A percentile compares a stretch with the other conserved stretches of the same genome.
phyloP scores from a whole-genome alignment of 2,329 filamentous ascomycete genomes.

The Penicillium sclerotigenum region DNA sequence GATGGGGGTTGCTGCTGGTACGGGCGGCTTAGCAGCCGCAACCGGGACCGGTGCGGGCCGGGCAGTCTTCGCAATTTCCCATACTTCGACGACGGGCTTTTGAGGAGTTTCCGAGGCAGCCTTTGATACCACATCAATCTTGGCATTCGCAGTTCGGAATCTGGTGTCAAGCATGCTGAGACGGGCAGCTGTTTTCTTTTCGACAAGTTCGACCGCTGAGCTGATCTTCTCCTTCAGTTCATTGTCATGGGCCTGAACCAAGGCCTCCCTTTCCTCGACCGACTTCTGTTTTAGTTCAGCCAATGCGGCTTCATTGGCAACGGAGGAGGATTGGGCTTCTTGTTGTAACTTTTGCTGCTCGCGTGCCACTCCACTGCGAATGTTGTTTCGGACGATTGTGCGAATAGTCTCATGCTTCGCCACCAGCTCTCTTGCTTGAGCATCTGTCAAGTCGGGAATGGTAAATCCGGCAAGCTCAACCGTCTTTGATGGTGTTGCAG shows the following conservation, averaged over 20 bases:
- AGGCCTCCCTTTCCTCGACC: slow-evolving; percentile 39
- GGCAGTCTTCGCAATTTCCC: slow-evolving; percentile 71
- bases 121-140: slow-evolving; percentile 73
- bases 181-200: slow-evolving; percentile 70
- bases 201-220: slow-evolving; percentile 64
- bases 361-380: slow-evolving; percentile 48
- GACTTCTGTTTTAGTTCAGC: slow-evolving; percentile 40
- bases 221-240: slow-evolving; percentile 58
- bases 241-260: slow-evolving; percentile 51
- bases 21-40: slow-evolving; percentile 29
- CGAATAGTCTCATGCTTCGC: slow-evolving; percentile 50
- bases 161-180: slow-evolving; percentile 77
- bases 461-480: slow-evolving; percentile 27
- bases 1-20: slow-evolving; percentile 19
- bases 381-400: slow-evolving; percentile 56
- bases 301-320: slow-evolving; percentile 35
- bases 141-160: slow-evolving; percentile 61
- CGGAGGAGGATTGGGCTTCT: slow-evolving; percentile 26
- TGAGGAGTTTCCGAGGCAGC: slow-evolving; percentile 83
- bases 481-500: slow-evolving; percentile 31
- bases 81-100: slow-evolving; percentile 79
- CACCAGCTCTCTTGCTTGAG: slow-evolving; percentile 51
- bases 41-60: slow-evolving; percentile 49
- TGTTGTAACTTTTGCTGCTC: slow-evolving; percentile 43
- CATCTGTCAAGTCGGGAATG: slow-evolving; percentile 44